Evolutionary conservation across 768 basidiomycete species (phyloP).

Genomic region (Polyporus arcularius): DNA sequence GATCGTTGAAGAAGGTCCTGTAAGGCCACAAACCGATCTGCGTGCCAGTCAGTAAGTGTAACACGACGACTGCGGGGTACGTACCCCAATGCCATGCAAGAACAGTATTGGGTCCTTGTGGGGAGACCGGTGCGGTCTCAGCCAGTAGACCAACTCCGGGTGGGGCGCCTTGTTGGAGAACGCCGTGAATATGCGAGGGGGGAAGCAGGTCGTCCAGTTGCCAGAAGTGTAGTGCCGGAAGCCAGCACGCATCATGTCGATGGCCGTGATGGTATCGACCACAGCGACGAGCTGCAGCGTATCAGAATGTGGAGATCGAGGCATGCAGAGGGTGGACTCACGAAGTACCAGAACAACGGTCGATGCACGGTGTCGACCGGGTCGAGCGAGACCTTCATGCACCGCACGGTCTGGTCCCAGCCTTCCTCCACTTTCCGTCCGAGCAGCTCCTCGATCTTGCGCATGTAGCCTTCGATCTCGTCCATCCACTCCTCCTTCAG

Average conservation of each 20-base stretch:
- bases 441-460: slow-evolving; percentile 39
- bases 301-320: neutral
- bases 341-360: slow-evolving; percentile 66
- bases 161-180: slow-evolving; percentile 44
- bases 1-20: slow-evolving; percentile 47
- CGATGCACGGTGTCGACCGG: slow-evolving; percentile 56
- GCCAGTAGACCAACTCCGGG: slow-evolving; percentile 45
- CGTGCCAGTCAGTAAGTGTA: neutral
- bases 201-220: slow-evolving; percentile 46
- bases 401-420: slow-evolving; percentile 37
- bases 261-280: slow-evolving; percentile 48
- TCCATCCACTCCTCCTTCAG: slow-evolving; percentile 43
- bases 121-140: slow-evolving; percentile 48
- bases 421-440: slow-evolving; percentile 45
- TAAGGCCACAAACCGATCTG: slow-evolving; percentile 69
- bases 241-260: slow-evolving; percentile 42
- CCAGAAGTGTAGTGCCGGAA: slow-evolving; percentile 53
- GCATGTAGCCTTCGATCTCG: slow-evolving; percentile 52
- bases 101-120: slow-evolving; percentile 59
- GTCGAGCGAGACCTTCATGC: slow-evolving; percentile 58
- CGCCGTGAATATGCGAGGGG: slow-evolving; percentile 49
- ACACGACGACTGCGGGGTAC: slow-evolving; percentile 6
- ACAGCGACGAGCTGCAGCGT: slow-evolving; percentile 50
- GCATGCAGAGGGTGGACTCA: slow-evolving; percentile 32
- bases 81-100: slow-evolving; percentile 68